Evolutionary conservation across 257 asterid genomes (phyloP), one percentile per base, ranked within the genome.

Genomic region (Ballota nigra): DNA sequence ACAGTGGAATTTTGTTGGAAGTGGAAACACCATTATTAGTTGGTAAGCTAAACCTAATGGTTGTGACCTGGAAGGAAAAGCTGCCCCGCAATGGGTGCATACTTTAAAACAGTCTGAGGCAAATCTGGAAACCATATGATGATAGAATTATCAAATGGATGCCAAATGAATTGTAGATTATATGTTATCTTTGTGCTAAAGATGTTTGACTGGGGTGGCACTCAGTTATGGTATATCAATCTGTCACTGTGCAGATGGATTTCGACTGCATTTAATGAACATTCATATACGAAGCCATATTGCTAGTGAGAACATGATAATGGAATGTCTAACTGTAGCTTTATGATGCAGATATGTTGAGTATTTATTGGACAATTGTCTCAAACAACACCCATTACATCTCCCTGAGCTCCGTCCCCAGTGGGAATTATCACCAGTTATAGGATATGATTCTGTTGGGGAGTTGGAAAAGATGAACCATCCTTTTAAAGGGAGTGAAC

Each of bases 361-460:
- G 85, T 77, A 84, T 75, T 60, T 91, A 82, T 80, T 91, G 77
- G 88, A 91, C 73, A 82, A 80, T 76, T 77, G 77, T 73, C 92
- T 91, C 71, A 87, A 81, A 65, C 82, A 76, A 68, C 83, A 81
- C 65, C 83, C 88, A 0, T 57, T 83, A 34, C 72, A 82, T 75
- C 87, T 91, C 64, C 97, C 97, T 3, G 95, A 80, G 73, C 92
- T 89, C 57, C 74, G 77, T 82, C 93, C 90, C 76, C 78, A 71
- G 66, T 63, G 73, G 79, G 92, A 82, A 74, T 68, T 74, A 63
- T 70, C 73, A 55, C 74, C 78, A 38, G 70, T 23, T 67, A 74
- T 41, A 81, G 90, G 75, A 63, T 77, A 75, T 70, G 78, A 79
- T 77, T 77, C 81, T 51, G 79, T 33, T 53, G 85, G 79, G 66